These are phyloP conservation scores for Irineochytrium annulatum DNA, from an alignment of 192 early-diverging fungal species.

Conservation along the genomic window DNA sequence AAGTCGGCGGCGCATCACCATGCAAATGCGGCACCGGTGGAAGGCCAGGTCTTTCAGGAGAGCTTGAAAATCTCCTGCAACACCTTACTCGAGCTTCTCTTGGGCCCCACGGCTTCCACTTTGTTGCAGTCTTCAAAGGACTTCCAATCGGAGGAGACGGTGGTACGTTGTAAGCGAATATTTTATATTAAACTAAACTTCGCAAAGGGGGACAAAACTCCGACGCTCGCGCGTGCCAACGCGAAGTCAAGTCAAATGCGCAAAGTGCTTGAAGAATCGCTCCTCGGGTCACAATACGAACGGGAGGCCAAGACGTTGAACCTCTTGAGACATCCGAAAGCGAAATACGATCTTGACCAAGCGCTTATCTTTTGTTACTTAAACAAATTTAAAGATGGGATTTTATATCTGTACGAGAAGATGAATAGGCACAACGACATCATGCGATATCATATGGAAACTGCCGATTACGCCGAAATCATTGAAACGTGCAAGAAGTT, in stretches of 20 bases:
- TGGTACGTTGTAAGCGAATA: neutral
- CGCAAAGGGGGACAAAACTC: neutral
- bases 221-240: neutral
- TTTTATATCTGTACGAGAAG: constrained; percentile 84
- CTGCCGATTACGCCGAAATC: constrained; percentile 33
- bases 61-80: constrained; percentile 77
- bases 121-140: constrained; percentile 8
- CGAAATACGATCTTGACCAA: constrained; percentile 81
- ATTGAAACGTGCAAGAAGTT: constrained; percentile 43
- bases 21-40: constrained; percentile 42
- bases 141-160: neutral
- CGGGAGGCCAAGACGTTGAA: constrained; percentile 60
- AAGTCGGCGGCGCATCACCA: neutral
- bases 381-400: constrained; percentile 77
- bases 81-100: constrained; percentile 86
- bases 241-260: neutral
- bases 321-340: constrained; percentile 63
- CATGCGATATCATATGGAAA: constrained; percentile 41
- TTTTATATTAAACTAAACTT: neutral
- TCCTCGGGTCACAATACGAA: neutral
- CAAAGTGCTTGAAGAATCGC: constrained; percentile 8
- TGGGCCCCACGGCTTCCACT: constrained; percentile 42
- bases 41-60: constrained; percentile 26
- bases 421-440: constrained; percentile 62
- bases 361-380: constrained; percentile 87